Percentiles rank a stretch among this genome's conserved stretches.
Conservation (phyloP, 83 land plant genomes). For the Diphasiastrum complanatum region DNA sequence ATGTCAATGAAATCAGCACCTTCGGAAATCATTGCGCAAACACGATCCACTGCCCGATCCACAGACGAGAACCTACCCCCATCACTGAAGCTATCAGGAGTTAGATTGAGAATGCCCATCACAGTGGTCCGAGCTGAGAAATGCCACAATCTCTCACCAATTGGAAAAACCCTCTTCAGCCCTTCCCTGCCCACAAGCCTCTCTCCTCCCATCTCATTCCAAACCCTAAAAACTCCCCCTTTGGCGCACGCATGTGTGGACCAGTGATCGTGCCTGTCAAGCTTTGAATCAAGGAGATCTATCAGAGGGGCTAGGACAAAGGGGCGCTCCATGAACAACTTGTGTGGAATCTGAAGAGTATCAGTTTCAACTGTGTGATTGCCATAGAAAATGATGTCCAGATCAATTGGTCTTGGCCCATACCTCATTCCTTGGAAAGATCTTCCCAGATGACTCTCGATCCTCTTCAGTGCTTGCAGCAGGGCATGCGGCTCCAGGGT, state of each 20-base stretch:
- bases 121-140: constrained; percentile 67
- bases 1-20: constrained; percentile 94
- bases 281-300: constrained; percentile 49
- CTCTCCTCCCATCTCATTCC: constrained; percentile 84
- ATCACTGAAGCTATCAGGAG: constrained; percentile 98
- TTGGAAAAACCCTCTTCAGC: constrained; percentile 65
- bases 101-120: constrained; percentile 93
- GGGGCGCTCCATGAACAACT: constrained; percentile 70
- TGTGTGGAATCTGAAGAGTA: constrained; percentile 65
- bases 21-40: constrained; percentile 47
- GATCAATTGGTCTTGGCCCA: constrained; percentile 95
- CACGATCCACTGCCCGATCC: constrained; percentile 57
- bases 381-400: constrained; percentile 88
- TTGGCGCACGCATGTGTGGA: constrained; percentile 43
- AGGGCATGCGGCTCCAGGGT: constrained; percentile 70
- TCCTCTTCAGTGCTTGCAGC: constrained; percentile 54
- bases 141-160: constrained; percentile 53
- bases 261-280: constrained; percentile 42
- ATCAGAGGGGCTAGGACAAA: constrained; percentile 89
- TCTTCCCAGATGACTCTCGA: constrained; percentile 77
- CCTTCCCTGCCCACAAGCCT: constrained; percentile 55
- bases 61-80: constrained; percentile 68
- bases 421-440: constrained; percentile 65
- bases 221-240: constrained; percentile 48
- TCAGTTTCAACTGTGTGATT: constrained; percentile 47